phyloP scores from a whole-genome alignment of 2,329 filamentous ascomycete genomes.

The Clonostachys rosea region DNA sequence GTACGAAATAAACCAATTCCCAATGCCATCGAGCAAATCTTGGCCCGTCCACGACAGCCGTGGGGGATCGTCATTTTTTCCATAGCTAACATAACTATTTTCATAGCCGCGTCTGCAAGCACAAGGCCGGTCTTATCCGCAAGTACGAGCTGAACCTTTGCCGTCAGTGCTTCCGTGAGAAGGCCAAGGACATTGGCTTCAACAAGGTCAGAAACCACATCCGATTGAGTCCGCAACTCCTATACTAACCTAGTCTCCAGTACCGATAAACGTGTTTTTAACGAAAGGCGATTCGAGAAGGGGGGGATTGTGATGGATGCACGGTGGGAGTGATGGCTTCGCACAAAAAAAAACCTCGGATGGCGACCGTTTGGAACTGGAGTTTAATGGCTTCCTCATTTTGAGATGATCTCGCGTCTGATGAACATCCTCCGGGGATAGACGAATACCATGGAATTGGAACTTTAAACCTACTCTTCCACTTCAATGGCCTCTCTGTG shows the following conservation, averaged over 20 bases:
- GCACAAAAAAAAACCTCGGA: slow-evolving; percentile 20
- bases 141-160: slow-evolving; percentile 96
- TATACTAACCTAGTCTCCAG: slow-evolving; percentile 4
- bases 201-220: slow-evolving; percentile 52
- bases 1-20: slow-evolving; percentile 51
- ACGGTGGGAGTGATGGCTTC: slow-evolving; percentile 8
- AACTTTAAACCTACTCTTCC: neutral
- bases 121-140: slow-evolving; percentile 98
- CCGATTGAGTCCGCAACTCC: neutral
- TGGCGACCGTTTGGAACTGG: slow-evolving; percentile 38
- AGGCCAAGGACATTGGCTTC: slow-evolving; percentile 69
- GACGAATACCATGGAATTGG: slow-evolving; percentile 36
- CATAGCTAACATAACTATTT: slow-evolving; percentile 18
- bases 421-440: slow-evolving; percentile 35
- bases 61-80: neutral
- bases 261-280: slow-evolving; percentile 14
- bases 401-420: slow-evolving; percentile 34
- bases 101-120: slow-evolving; percentile 68
- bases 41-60: neutral
- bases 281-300: slow-evolving; percentile 2
- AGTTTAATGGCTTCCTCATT: slow-evolving; percentile 40
- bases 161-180: slow-evolving; percentile 77
- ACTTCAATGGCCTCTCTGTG: no score
- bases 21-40: neutral
- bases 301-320: slow-evolving; percentile 3